Evolutionary conservation across 108 stramenopile genomes (phyloP).

Genomic region (Nannochloropsis salina): DNA sequence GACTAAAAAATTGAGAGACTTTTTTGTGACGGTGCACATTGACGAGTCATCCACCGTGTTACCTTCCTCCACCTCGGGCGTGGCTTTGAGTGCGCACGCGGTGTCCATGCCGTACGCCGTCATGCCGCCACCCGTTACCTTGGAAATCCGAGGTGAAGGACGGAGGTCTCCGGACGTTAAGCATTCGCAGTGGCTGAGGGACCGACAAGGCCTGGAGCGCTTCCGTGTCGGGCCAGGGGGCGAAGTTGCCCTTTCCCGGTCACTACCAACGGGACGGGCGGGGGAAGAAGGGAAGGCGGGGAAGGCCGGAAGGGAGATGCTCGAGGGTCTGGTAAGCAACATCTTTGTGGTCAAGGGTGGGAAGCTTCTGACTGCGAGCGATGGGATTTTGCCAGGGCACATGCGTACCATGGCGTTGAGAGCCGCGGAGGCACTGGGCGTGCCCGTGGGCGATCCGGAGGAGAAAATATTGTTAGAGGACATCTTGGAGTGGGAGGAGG

Average conservation of each 20-base stretch:
- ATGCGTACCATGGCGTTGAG: neutral
- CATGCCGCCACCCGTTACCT: neutral
- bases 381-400: neutral
- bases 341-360: neutral
- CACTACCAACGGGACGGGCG: neutral
- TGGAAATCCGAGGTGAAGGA: neutral
- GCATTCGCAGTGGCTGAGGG: neutral
- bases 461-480: neutral
- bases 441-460: neutral
- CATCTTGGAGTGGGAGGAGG: neutral
- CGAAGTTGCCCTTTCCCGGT: neutral
- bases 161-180: neutral
- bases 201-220: neutral
- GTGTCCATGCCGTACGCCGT: neutral
- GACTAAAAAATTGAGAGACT: neutral
- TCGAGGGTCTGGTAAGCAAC: constrained; percentile 11
- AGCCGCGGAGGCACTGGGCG: constrained; percentile 5
- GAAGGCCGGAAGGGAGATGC: neutral
- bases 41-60: neutral
- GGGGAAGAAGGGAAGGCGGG: too few species aligned
- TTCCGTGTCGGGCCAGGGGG: neutral
- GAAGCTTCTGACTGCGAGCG: neutral
- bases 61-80: neutral
- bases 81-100: neutral
- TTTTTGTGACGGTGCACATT: neutral